A percentile compares a stretch with the other conserved stretches of the same genome.
phyloP scores from a whole-genome alignment of 345 rosid genomes.

The Anastatica hierochuntica region DNA sequence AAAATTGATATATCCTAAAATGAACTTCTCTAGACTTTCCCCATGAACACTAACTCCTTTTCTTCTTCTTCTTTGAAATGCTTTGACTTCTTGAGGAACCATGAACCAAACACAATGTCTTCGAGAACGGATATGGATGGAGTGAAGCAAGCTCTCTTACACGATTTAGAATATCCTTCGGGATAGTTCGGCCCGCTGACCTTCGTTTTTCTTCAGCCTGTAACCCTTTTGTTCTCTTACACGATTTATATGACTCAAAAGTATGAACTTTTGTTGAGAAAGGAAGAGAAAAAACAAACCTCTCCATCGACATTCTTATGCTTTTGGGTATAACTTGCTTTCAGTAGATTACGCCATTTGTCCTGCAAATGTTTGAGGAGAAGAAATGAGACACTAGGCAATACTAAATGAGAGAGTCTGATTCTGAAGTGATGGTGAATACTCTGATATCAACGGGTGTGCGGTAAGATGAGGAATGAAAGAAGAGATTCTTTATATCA shows the following conservation, averaged over 20 bases:
- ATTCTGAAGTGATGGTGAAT: slow-evolving; percentile 3
- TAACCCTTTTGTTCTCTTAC: too few relatives aligned
- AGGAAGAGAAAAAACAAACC: slow-evolving; percentile 30
- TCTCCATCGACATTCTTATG: slow-evolving; percentile 32
- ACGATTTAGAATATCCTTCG: slow-evolving; percentile 44
- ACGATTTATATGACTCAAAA: too few relatives aligned
- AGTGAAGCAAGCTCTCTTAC: slow-evolving; percentile 58
- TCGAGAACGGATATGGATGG: slow-evolving; percentile 52
- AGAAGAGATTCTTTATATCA: slow-evolving; percentile 62
- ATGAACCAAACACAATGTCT: background rate
- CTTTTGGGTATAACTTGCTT: slow-evolving; percentile 49
- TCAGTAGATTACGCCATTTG: slow-evolving; percentile 91
- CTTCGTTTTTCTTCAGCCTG: slow-evolving; percentile 44
- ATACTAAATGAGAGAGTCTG: background rate
- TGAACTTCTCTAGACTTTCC: too few relatives aligned
- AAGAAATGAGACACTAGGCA: background rate
- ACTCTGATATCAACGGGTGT: slow-evolving; percentile 93
- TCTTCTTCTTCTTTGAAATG: slow-evolving; percentile 23
- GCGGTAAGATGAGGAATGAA: slow-evolving; percentile 56
- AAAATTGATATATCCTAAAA: too few relatives aligned
- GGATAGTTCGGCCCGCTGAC: slow-evolving; percentile 35
- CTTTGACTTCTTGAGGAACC: slow-evolving; percentile 25
- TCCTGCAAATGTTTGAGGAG: slow-evolving; percentile 40
- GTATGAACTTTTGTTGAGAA: background rate
- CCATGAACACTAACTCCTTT: too few relatives aligned